A percentile compares a stretch with the other conserved stretches of the same genome.
Conservation (phyloP, 441 rosid genomes). For the Gossypium gossypioides region DNA sequence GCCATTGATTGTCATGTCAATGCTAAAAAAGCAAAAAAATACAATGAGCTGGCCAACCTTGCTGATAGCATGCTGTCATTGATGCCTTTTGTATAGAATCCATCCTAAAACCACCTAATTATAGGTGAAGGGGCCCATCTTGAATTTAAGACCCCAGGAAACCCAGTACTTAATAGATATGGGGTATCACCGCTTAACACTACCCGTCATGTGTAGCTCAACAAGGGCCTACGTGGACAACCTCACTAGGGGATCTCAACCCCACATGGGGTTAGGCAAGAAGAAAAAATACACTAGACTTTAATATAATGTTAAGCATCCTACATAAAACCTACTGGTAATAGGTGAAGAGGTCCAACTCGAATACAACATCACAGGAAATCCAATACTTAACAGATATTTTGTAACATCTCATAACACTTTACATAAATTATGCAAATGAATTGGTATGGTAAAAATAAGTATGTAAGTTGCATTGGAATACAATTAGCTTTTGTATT, state of each 20-base stretch:
- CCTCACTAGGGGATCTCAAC: not conserved
- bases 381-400: not conserved
- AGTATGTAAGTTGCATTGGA: not conserved
- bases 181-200: not conserved
- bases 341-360: not conserved
- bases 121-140: not conserved
- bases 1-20: not conserved
- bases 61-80: not conserved
- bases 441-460: not conserved
- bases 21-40: not conserved
- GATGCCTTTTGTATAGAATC: not conserved
- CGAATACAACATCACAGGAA: not conserved
- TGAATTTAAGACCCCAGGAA: not conserved
- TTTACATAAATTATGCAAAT: not conserved
- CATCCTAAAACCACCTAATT: not conserved
- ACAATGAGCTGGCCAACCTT: not conserved
- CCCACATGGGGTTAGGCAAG: not conserved
- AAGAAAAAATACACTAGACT: not conserved
- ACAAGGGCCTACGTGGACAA: not conserved
- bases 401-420: not conserved
- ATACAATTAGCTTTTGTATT: not conserved
- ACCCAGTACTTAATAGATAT: not conserved
- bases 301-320: not conserved
- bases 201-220: not conserved
- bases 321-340: not conserved